phyloP scores from a whole-genome alignment of 371 early-diverging fungal genomes.

The Mucor ambiguus region DNA sequence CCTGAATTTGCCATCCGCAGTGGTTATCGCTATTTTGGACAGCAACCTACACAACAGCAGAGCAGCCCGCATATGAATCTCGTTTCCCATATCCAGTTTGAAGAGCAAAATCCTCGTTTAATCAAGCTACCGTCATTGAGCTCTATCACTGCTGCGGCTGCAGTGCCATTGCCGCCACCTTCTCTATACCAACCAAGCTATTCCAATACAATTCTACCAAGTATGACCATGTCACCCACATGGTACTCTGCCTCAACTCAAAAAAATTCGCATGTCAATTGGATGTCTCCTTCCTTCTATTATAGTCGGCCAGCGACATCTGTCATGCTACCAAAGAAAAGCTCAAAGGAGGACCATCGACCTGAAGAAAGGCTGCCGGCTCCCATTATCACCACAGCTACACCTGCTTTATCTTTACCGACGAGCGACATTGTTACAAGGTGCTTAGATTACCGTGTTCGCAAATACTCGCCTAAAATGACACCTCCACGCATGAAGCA shows the following conservation, averaged over 20 bases:
- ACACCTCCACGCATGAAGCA: constrained; percentile 48
- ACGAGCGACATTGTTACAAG: constrained; percentile 35
- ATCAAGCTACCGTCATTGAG: constrained; percentile 9
- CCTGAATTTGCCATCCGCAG: constrained; percentile 45
- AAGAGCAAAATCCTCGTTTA: constrained; percentile 16
- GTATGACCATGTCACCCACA: constrained; percentile 48
- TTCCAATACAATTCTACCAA: constrained; percentile 37
- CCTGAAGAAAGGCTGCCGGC: not conserved
- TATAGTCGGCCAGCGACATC: constrained; percentile 46
- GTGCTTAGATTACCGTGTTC: constrained; percentile 43
- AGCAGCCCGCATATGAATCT: constrained; percentile 10
- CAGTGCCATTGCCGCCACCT: constrained; percentile 27
- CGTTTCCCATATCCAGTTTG: constrained; percentile 11
- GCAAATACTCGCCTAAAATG: constrained; percentile 42
- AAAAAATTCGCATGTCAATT: constrained; percentile 41
- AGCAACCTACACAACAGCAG: not conserved
- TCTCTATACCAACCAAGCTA: constrained; percentile 43
- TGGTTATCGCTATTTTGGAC: constrained; percentile 29
- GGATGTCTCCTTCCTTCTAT: constrained; percentile 53
- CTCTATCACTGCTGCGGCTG: constrained; percentile 13
- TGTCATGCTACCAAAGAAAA: constrained; percentile 28
- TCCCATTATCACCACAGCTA: not conserved
- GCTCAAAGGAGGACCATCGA: not conserved
- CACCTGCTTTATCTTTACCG: constrained; percentile 14
- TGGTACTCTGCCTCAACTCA: constrained; percentile 48